Percentiles rank a stretch among this genome's conserved stretches.
Conservation (phyloP, 441 rosid species). For the Populus hybrid region DNA sequence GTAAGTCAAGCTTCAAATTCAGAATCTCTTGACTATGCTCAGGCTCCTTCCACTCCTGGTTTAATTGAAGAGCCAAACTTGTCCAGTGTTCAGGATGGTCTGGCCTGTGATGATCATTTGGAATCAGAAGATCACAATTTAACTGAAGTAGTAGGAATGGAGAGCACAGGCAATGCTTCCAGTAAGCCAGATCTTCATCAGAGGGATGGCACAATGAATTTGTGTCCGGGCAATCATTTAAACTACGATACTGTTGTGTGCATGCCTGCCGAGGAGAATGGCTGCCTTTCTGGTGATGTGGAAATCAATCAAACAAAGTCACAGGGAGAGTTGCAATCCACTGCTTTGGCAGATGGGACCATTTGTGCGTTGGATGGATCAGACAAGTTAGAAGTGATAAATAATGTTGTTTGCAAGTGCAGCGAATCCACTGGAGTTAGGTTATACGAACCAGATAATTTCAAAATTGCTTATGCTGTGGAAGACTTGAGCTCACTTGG, state of each 20-base stretch:
- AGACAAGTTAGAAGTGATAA: conserved; percentile 33
- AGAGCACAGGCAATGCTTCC: conserved; percentile 34
- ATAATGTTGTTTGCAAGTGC: conserved; percentile 25
- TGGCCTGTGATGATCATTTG: conserved; percentile 62
- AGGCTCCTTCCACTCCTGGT: conserved; percentile 92
- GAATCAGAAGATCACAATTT: conserved; percentile 57
- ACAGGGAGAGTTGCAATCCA: conserved; percentile 30
- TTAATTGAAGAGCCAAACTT: conserved; percentile 66
- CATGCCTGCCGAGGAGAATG: conserved; percentile 37
- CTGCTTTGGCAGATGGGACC: conserved; percentile 29
- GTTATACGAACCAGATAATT: conserved; percentile 28
- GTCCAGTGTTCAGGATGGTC: conserved; percentile 61
- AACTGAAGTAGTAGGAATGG: conserved; percentile 29
- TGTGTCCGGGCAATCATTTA: conserved; percentile 29
- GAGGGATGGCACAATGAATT: conserved; percentile 26
- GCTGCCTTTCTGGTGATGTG: conserved; percentile 26
- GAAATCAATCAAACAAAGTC: conserved; percentile 27
- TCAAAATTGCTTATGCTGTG: conserved; percentile 20
- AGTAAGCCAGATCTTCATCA: conserved; percentile 32
- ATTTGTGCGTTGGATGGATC: conserved; percentile 29
- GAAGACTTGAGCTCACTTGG: conserved; percentile 23
- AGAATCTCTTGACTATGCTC: conserved; percentile 64
- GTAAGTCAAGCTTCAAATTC: conserved; percentile 41
- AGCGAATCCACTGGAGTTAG: conserved; percentile 8
- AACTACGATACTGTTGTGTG: conserved; percentile 24